Percentiles rank a stretch among this genome's conserved stretches.
Conservation (phyloP, 1,284 basidiomycete genomes). For the Boletus subluridellus region DNA sequence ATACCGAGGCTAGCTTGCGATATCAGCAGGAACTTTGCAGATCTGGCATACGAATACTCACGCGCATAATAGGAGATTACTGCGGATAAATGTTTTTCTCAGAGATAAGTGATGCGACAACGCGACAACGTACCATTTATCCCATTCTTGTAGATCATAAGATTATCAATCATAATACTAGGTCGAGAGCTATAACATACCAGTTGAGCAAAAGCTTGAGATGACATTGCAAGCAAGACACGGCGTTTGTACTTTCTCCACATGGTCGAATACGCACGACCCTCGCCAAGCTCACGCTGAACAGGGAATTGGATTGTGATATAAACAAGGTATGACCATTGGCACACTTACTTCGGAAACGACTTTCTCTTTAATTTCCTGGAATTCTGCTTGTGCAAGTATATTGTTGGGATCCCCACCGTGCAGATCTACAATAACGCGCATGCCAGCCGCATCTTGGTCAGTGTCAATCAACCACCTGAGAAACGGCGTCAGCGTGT, state of each 20-base stretch:
- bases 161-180: slow-evolving; percentile 6
- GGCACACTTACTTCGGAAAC: slow-evolving; percentile 62
- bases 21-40: slow-evolving; percentile 13
- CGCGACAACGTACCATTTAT: slow-evolving; percentile 66
- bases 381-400: slow-evolving; percentile 79
- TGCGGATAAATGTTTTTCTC: slow-evolving; percentile 30
- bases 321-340: not conserved
- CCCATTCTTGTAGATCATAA: slow-evolving; percentile 59
- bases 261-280: slow-evolving; percentile 78
- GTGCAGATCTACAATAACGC: slow-evolving; percentile 87
- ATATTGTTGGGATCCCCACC: slow-evolving; percentile 77
- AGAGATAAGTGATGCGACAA: slow-evolving; percentile 7
- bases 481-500: slow-evolving; percentile 4
- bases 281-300: slow-evolving; percentile 73
- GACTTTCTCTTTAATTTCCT: slow-evolving; percentile 90
- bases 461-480: slow-evolving; percentile 93
- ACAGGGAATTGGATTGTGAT: not conserved
- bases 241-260: slow-evolving; percentile 87
- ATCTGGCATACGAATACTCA: slow-evolving; percentile 40
- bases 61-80: slow-evolving; percentile 95
- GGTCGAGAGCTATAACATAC: slow-evolving; percentile 37
- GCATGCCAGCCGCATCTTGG: slow-evolving; percentile 82
- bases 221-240: slow-evolving; percentile 95
- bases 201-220: slow-evolving; percentile 93
- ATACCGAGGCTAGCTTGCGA: slow-evolving; percentile 60